Evolutionary conservation across 2,329 filamentous ascomycete species (phyloP), one percentile per base, ranked within the genome.

Genomic region (Fusarium torulosum): DNA sequence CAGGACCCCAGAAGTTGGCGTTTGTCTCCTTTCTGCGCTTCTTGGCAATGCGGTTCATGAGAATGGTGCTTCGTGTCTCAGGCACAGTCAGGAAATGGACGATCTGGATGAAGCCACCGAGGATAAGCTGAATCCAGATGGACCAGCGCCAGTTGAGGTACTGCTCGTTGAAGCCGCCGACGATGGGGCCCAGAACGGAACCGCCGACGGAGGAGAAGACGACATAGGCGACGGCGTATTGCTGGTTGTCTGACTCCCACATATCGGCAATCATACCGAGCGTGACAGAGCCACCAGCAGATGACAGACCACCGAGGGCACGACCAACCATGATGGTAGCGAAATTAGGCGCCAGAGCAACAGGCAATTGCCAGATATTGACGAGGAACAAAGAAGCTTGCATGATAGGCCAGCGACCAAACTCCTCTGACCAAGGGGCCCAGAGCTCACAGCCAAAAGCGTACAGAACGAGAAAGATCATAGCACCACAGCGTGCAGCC

Each of bases 401-500:
- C 21, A 95, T 83, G 55, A 96, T 86, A 3, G 90, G 90, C 81
- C 89, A 91, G 49, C 93, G 87, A 20, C 93, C 93, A 49, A 95
- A 83, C 73, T 96, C 93, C 76, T 96, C 93, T 44, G 88, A 91
- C 91, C 92, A 96, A 0, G 93, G 93, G 0, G 93, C 93, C 93
- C 93, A 96, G 0, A 95, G 84, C 77, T 96, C 93, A 76, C 93
- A 96, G 35, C 93, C 93, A 75, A 96, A 94, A 37, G 92, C 92
- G 76, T 96, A 96, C 3, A 89, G 78, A 50, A 96, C 85, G 38
- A 96, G 80, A 80, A 95, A 96, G 65, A 94, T 87, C 80, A 91
- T 90, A 60, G 91, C 91, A 75, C 92, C 92, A 57, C 87, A 86
- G 54, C 91, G 87, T 6, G 90, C 91, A 6, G 86, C 88, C 76